Base-by-base conservation (phyloP, 129 eudicot species). In the Escallonia herrerae region DNA sequence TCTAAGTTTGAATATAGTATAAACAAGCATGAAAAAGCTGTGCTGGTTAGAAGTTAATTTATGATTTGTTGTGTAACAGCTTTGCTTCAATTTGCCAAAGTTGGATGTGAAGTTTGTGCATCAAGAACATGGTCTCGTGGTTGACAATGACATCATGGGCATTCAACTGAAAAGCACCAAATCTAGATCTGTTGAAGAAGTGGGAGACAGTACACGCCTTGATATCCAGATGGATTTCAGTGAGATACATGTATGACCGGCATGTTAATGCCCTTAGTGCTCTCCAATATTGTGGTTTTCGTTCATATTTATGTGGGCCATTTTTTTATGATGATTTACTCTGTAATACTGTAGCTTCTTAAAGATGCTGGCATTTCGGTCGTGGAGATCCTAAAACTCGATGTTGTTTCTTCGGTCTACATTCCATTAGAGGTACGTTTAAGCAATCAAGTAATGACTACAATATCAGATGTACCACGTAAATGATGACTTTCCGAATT, bases 141-240 rank as follows among this genome's bases (percentile, higher is more conserved):
- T 80, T 39, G 99, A 93, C 66, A 93, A 93, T 74, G 79, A 82
- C 73, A 93, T 93, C 63, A 89, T 81, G 91, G 99, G 99, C 57
- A 86, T 93, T 67, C 89, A 93, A 74, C 67, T 93, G 69, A 93
- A 80, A 77, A 79, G 91, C 63, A 69, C 65, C 46, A 93, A 89
- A 77, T 88, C 95, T 64, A 84, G 69, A 58, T 79, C 83, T 57
- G 61, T 64, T 81, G 99, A 93, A 86, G 99, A 93, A 74, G 87
- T 83, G 47, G 91, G 99, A 60, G 96, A 93, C 77, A 93, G 96
- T 76, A 85, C 84, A 42, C 85, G 84, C 63, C 91, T 93, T 73
- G 96, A 89, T 78, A 72, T 89, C 78, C 91, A 86, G 72, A 40
- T 93, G 85, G 99, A 93, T 67, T 89, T 89, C 69, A 89, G 99